Evolutionary conservation across 208 protist genomes (phyloP).

Genomic region (Wallacemonas sp.): DNA sequence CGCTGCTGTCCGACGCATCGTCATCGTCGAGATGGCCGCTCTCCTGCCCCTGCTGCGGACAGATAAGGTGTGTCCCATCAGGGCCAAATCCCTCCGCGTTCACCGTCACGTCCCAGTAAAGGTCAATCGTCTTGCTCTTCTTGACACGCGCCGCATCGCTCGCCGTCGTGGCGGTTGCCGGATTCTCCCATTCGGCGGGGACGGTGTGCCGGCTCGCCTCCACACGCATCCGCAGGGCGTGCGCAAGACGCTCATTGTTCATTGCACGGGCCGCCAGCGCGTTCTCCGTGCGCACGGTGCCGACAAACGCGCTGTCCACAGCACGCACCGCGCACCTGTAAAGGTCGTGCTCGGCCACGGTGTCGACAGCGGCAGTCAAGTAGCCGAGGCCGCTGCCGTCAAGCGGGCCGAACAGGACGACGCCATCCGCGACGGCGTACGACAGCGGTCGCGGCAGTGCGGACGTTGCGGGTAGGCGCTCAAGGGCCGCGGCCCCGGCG

Average conservation of each 20-base stretch:
- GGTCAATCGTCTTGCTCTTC: conserved; percentile 7
- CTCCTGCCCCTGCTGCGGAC: background rate
- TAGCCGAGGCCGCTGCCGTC: conserved; percentile 61
- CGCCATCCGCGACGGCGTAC: conserved; percentile 25
- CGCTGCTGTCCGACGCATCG: too few relatives aligned
- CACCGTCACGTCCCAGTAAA: background rate
- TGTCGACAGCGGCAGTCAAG: conserved; percentile 51
- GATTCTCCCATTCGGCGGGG: background rate
- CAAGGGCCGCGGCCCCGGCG: background rate
- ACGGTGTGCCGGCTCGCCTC: background rate
- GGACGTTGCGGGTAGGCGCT: background rate
- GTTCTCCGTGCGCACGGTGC: conserved; percentile 44
- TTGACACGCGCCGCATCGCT: background rate
- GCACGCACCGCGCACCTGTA: conserved; percentile 48
- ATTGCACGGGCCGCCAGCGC: conserved; percentile 41
- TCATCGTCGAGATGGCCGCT: too few relatives aligned
- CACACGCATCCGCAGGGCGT: conserved; percentile 12
- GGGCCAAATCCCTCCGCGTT: background rate
- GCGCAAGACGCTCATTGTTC: conserved; percentile 28
- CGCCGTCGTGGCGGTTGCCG: background rate
- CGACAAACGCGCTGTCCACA: conserved; percentile 66
- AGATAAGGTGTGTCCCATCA: background rate
- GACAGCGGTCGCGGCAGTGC: conserved; percentile 35
- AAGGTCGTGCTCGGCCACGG: conserved; percentile 42
- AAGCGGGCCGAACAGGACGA: conserved; percentile 41